A percentile compares a stretch with the other conserved stretches of the same genome.
Conservation (phyloP, 371 early-diverging fungal genomes). For the Dinochytrium kinnereticum region DNA sequence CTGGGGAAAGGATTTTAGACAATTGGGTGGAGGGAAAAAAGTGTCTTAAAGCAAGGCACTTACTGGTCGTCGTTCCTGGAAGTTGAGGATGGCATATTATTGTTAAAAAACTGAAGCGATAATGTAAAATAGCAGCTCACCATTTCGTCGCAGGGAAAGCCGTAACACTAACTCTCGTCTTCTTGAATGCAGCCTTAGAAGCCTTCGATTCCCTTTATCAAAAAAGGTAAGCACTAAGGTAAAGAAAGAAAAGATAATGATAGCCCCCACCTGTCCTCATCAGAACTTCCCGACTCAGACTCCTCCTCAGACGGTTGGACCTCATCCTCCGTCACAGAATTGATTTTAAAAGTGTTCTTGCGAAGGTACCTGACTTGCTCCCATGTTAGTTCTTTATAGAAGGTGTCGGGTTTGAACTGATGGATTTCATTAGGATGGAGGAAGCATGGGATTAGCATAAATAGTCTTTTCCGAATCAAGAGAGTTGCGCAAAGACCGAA, state of each 20-base stretch:
- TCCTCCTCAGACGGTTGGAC: constrained; percentile 34
- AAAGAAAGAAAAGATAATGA: too few species aligned
- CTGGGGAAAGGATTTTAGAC: background rate
- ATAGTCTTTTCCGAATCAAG: too few species aligned
- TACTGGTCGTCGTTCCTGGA: background rate
- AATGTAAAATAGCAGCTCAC: background rate
- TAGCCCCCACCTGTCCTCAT: constrained; percentile 39
- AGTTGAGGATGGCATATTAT: background rate
- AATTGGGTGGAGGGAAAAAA: background rate
- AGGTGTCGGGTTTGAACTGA: constrained; percentile 58
- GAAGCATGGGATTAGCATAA: background rate
- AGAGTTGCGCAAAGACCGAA: too few species aligned
- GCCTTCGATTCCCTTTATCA: constrained; percentile 10
- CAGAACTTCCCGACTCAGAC: constrained; percentile 41
- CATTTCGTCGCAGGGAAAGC: constrained; percentile 23
- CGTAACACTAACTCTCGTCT: background rate
- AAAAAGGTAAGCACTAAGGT: background rate
- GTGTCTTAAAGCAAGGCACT: background rate
- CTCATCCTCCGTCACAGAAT: constrained; percentile 20
- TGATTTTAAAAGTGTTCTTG: constrained; percentile 53
- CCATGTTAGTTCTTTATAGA: constrained; percentile 57
- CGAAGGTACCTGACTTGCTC: constrained; percentile 60
- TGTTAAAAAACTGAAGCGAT: background rate
- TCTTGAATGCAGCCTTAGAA: background rate
- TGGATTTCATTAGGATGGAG: background rate